Conservation (phyloP, 1,284 basidiomycete genomes). For the Tremellales sp. region DNA sequence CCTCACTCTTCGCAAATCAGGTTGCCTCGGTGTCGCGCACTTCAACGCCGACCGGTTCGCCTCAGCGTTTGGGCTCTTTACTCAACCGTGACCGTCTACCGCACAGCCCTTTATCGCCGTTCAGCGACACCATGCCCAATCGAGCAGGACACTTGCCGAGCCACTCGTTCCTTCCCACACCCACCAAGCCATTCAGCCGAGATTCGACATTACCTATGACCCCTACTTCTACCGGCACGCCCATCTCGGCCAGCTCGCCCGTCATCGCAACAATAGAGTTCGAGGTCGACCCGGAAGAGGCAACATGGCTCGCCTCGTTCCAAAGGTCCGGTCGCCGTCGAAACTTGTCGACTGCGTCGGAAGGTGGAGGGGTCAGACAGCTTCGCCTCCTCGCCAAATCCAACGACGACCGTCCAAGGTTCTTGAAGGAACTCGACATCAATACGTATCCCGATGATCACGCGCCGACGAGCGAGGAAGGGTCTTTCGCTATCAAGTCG, state of each 20-base stretch:
- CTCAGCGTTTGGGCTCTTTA: not conserved
- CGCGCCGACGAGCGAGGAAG: not conserved
- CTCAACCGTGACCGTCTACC: conserved; percentile 6
- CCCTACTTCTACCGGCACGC: conserved; percentile 15
- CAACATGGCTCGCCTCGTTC: conserved; percentile 40
- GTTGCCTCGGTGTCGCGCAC: conserved; percentile 9
- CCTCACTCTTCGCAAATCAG: conserved; percentile 29
- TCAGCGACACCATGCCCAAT: conserved; percentile 4
- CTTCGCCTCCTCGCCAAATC: conserved; percentile 30
- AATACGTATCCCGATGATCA: not conserved
- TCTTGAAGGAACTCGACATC: conserved; percentile 26
- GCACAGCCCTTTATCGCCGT: conserved; percentile 19
- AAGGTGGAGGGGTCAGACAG: conserved; percentile 23
- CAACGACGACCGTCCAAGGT: conserved; percentile 23
- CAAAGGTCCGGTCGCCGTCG: conserved; percentile 10
- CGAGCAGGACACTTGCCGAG: conserved; percentile 4
- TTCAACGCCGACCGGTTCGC: conserved; percentile 23
- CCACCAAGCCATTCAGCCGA: conserved; percentile 10
- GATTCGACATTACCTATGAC: conserved; percentile 11
- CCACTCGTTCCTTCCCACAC: conserved; percentile 8
- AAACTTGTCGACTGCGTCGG: conserved; percentile 6
- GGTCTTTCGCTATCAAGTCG: conserved; percentile 1
- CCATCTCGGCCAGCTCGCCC: conserved; percentile 4
- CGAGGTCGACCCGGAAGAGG: conserved; percentile 39
- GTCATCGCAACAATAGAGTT: conserved; percentile 47